Percentiles rank a stretch among this genome's conserved stretches.
Evolutionary conservation across 2,329 filamentous ascomycete genomes (phyloP).

Genomic region (Beauveria varroae): DNA sequence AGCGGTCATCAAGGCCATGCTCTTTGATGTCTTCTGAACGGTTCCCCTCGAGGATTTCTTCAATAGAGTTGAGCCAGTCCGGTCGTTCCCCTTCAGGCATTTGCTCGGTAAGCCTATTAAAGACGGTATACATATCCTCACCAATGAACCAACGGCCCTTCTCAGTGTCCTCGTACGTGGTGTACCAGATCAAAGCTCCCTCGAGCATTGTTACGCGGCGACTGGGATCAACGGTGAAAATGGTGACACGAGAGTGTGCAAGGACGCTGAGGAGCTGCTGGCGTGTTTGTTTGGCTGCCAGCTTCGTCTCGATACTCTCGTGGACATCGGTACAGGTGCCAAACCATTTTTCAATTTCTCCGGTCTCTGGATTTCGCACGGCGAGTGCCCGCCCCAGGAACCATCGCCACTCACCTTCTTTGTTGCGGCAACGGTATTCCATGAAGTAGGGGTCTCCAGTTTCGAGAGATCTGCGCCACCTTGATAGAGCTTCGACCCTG

Average conservation of each 20-base stretch:
- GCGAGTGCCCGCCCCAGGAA: conserved; percentile 68
- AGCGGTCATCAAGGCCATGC: conserved; percentile 53
- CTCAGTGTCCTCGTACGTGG: conserved; percentile 29
- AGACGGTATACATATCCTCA: conserved; percentile 56
- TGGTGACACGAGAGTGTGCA: conserved; percentile 64
- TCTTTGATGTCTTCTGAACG: conserved; percentile 56
- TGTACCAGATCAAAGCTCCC: conserved; percentile 54
- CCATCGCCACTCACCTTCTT: conserved; percentile 68
- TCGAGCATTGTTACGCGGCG: conserved; percentile 61
- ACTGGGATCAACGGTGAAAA: conserved; percentile 63
- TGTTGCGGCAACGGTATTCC: conserved; percentile 62
- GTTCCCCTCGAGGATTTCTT: conserved; percentile 56
- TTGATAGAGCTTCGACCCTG: conserved; percentile 41
- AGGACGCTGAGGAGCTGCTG: conserved; percentile 67
- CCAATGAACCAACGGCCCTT: conserved; percentile 48
- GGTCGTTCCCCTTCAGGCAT: conserved; percentile 36
- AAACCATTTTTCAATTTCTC: conserved; percentile 70
- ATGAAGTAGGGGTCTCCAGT: conserved; percentile 63
- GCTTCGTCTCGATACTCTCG: conserved; percentile 61
- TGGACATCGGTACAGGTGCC: conserved; percentile 77
- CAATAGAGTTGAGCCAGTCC: conserved; percentile 50
- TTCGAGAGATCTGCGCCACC: conserved; percentile 54
- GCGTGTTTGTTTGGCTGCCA: conserved; percentile 57
- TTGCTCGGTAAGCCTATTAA: conserved; percentile 41
- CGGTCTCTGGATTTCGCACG: conserved; percentile 55